These are phyloP conservation scores for Mycena galopus DNA, from an alignment of 768 basidiomycete genomes.

Conservation along the genomic window DNA sequence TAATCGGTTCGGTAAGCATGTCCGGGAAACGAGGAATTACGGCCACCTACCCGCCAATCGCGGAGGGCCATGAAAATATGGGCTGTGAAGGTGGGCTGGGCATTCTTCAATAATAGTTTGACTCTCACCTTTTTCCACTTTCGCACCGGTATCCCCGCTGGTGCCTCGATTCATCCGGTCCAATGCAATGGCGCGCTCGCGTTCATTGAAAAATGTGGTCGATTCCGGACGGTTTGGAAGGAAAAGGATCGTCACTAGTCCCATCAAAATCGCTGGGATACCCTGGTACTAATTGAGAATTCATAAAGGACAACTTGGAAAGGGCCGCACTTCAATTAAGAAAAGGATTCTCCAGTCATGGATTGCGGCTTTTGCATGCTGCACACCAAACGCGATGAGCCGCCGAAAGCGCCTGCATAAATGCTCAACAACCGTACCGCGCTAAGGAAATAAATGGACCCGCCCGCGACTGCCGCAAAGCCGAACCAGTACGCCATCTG, in stretches of 20 bases:
- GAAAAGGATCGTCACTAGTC: slow-evolving; percentile 61
- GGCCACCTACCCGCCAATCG: slow-evolving; percentile 74
- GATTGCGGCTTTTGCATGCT: slow-evolving; percentile 65
- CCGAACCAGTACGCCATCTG: slow-evolving; percentile 37
- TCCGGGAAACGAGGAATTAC: neutral
- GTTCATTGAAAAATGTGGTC: slow-evolving; percentile 58
- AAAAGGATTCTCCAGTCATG: slow-evolving; percentile 75
- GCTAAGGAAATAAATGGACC: neutral
- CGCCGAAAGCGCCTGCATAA: slow-evolving; percentile 73
- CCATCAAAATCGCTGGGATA: slow-evolving; percentile 74
- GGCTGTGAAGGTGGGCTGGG: slow-evolving; percentile 49
- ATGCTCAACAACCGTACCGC: neutral
- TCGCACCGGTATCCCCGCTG: slow-evolving; percentile 74
- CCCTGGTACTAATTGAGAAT: slow-evolving; percentile 58
- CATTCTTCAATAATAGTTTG: neutral
- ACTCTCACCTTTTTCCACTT: slow-evolving; percentile 69
- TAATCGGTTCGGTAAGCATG: slow-evolving; percentile 37
- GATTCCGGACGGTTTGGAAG: slow-evolving; percentile 70
- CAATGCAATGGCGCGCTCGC: slow-evolving; percentile 71
- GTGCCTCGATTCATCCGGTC: slow-evolving; percentile 76
- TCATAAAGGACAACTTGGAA: neutral
- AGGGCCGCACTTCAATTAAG: slow-evolving; percentile 71
- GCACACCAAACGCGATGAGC: slow-evolving; percentile 86
- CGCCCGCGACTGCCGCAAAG: neutral
- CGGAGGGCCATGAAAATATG: slow-evolving; percentile 73